A percentile compares a stretch with the other conserved stretches of the same genome.
Evolutionary conservation across 805 yeast species (phyloP).

Genomic region (Lipomyces oligophaga): DNA sequence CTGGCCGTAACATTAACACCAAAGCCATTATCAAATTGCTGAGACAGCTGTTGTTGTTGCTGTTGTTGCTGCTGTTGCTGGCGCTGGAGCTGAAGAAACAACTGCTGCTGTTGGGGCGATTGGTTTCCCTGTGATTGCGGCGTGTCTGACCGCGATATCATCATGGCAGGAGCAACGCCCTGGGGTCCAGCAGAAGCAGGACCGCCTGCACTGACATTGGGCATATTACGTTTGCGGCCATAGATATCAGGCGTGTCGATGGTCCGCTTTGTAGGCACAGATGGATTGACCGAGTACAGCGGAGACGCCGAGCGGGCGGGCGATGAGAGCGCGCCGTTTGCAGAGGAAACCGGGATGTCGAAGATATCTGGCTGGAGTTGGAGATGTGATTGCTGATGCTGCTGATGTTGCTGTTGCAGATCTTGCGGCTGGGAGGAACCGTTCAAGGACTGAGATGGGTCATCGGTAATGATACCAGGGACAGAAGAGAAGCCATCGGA

Average conservation of each 20-base stretch:
- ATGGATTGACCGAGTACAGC: conserved; percentile 16
- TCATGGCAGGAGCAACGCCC: too few species aligned
- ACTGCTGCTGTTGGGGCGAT: conserved; percentile 1
- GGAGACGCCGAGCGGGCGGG: conserved; percentile 20
- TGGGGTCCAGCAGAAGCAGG: neutral
- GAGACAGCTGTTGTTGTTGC: conserved; percentile 15
- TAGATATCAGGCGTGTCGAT: conserved; percentile 5
- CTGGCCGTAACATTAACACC: too few species aligned
- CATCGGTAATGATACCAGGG: too few species aligned
- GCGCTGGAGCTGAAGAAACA: conserved; percentile 10
- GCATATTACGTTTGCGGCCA: conserved; percentile 9
- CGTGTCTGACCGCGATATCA: conserved; percentile 12
- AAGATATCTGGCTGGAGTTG: conserved; percentile 19
- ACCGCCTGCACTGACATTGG: conserved; percentile 2
- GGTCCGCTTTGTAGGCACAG: conserved; percentile 16
- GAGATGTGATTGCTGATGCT: conserved; percentile 14
- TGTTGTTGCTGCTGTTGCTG: conserved; percentile 14
- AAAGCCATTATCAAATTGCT: conserved; percentile 1
- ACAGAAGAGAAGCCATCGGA: too few species aligned
- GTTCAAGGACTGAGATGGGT: too few species aligned
- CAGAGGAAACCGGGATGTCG: neutral
- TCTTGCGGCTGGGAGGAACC: conserved; percentile 8
- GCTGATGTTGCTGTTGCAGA: conserved; percentile 8
- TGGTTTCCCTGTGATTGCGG: conserved; percentile 8
- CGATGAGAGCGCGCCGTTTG: conserved; percentile 1